Percentiles rank a stretch among this genome's conserved stretches.
Conservation (phyloP, 1,284 basidiomycete genomes). For the Clitocybe nebularis region DNA sequence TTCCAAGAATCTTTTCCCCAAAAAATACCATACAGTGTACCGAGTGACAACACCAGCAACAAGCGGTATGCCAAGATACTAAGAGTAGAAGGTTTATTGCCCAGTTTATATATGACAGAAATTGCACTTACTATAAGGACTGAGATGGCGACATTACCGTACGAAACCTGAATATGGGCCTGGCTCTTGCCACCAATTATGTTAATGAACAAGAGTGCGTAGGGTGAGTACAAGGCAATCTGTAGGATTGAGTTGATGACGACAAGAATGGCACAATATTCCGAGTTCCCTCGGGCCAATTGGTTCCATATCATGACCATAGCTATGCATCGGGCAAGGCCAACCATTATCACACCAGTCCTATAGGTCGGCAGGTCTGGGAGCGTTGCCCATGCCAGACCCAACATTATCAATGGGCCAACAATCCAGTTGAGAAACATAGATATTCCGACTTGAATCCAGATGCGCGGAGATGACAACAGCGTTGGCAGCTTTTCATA, state of each 20-base stretch:
- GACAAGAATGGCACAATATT: conserved; percentile 77
- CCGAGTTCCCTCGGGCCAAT: conserved; percentile 69
- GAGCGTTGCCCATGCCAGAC: conserved; percentile 79
- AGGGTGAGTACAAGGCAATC: conserved; percentile 77
- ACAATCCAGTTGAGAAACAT: conserved; percentile 81
- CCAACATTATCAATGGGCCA: conserved; percentile 81
- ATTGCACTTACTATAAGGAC: conserved; percentile 62
- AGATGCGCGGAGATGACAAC: conserved; percentile 53
- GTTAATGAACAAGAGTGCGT: conserved; percentile 75
- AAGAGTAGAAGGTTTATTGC: conserved; percentile 30
- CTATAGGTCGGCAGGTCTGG: conserved; percentile 70
- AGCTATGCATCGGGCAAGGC: conserved; percentile 63
- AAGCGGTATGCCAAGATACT: conserved; percentile 60
- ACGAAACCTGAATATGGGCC: conserved; percentile 50
- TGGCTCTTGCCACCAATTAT: conserved; percentile 51
- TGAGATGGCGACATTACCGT: conserved; percentile 67
- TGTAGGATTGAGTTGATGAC: conserved; percentile 66
- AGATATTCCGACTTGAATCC: conserved; percentile 71
- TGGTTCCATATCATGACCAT: conserved; percentile 88
- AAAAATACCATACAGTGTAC: conserved; percentile 47
- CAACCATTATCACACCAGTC: conserved; percentile 55
- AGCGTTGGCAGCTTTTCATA: conserved; percentile 69
- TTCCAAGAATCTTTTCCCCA: conserved; percentile 47
- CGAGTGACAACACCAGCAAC: conserved; percentile 70
- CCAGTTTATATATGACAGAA: no score